Evolutionary conservation across 2,329 filamentous ascomycete genomes (phyloP), one percentile per base, ranked within the genome.

Genomic region (Paracoccidioides brasiliensis): DNA sequence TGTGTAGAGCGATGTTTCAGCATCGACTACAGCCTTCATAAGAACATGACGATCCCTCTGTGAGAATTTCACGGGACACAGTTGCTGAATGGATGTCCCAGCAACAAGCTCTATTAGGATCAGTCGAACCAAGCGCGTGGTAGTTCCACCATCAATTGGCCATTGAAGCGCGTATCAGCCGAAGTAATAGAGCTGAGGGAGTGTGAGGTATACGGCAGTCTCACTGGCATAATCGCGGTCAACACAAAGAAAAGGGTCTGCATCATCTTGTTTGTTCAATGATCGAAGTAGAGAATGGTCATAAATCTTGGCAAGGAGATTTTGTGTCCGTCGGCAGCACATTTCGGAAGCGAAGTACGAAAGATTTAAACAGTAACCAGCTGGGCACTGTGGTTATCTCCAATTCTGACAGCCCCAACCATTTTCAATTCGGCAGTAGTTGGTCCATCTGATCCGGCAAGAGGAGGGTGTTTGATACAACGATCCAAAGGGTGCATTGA

Each of bases 111-210:
- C 56, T 6, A 60, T 54, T 2, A 60, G 53, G 40, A 60, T 58
- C 14, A 60, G 41, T 44, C 57, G 57, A 55, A 60, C 57, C 35
- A 50, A 53, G 22, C 58, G 58, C 35, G 55, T 55, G 30, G 54
- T 14, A n/a, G 9, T 6, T 22, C n/a, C n/a, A n/a, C 33, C 15
- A n/a, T 56, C 50, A 14, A 62, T 53, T 43, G 58, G 33, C 30
- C 64, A 51, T 52, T 54, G 50, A 12, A 65, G 45, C 14, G 64
- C 59, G 43, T 63, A 65, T n/a, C 61, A 65, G 1, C 62, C 62
- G 52, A 62, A 62, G 53, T 56, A 66, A 43, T 66, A 61, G 30
- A 64, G 35, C 3, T 62, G 55, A 40, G n/a, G 12, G 40, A 64
- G 59, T 12, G 5, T 28, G 6, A 10, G 52, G 40, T 56, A 56